Conservation (phyloP, 2,329 filamentous ascomycete genomes). For the Ceratocystiopsis minuta region DNA sequence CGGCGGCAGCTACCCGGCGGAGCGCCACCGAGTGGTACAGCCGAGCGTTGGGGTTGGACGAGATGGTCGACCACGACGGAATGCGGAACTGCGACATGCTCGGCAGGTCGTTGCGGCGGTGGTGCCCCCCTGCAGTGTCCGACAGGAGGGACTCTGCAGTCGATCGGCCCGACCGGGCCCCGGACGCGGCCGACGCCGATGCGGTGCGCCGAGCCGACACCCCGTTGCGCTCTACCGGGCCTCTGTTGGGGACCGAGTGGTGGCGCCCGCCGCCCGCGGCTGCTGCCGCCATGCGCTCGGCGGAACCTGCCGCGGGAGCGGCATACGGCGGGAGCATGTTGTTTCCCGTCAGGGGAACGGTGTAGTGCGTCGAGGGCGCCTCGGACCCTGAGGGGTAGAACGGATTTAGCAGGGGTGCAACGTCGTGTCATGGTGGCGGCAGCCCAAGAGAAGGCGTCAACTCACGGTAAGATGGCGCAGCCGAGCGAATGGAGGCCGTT, state of each 20-base stretch:
- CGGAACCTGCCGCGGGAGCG: constrained; percentile 14
- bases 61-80: constrained; percentile 38
- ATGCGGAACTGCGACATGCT: constrained; percentile 36
- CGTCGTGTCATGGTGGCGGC: too few relatives aligned
- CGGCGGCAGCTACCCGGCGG: constrained; percentile 34
- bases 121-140: too few relatives aligned
- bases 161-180: constrained; percentile 17
- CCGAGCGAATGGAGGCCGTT: constrained; percentile 47
- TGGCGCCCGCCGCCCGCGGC: constrained; percentile 3
- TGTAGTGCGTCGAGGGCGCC: constrained; percentile 45
- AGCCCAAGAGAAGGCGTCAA: constrained; percentile 5
- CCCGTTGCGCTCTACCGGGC: background rate
- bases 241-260: constrained; percentile 2
- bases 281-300: constrained; percentile 4
- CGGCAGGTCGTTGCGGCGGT: constrained; percentile 18
- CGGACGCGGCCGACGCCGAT: constrained; percentile 6
- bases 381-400: constrained; percentile 32
- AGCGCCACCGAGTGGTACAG: constrained; percentile 47
- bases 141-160: constrained; percentile 19
- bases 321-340: constrained; percentile 33
- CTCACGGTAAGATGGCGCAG: constrained; percentile 50
- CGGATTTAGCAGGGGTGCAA: background rate
- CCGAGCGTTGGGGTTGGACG: constrained; percentile 34
- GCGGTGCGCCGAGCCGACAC: constrained; percentile 1
- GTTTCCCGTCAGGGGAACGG: constrained; percentile 20